Base-by-base conservation (phyloP, 352 stramenopile species). In the Discostella stelligera region DNA sequence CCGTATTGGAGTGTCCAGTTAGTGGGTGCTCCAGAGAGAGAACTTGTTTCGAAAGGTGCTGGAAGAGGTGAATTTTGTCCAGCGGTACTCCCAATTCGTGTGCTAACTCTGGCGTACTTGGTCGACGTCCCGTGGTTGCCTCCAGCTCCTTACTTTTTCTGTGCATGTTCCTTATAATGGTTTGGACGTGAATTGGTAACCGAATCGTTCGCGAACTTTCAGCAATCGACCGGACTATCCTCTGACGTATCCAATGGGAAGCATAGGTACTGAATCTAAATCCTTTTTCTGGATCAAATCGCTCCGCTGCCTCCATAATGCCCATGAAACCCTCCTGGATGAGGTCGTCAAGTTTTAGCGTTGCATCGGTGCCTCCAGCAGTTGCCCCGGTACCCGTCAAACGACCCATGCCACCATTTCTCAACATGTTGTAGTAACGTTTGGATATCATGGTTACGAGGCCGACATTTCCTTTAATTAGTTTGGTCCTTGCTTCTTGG, bases 271-370 rank as follows among this genome's bases (percentile, higher is more conserved):
- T 84, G 70, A 93, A 93, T 44, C 85, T 56, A 44, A 81, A 84
- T 23, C 86, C 86, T 53, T 82, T 82, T 16, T 74, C 63, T 0
- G 84, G 80, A 44, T 91, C 79, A 66, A 90, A 93, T 53, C 85
- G 71, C 72, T 93, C 88, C 14, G 84, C 86, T 55, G 88, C 88
- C 64, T 91, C 74, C 80, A 92, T 90, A 13, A 93, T 77, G 14
- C 88, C 88, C 41, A 93, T 71, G 61, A 88, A 86, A 20, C 88
- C 88, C 78, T 91, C 86, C 71, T 93, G 88, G 18, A 92, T 82
- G 18, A 92, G 71, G 71, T 93, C 88, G 37, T 91, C 77, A 4
- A 90, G 49, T 52, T 88, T 87, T 2, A 93, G 58, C 37, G 86
- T 89, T 32, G 87, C 88, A 46, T 86, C 84, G 3, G 89, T 83